These are phyloP conservation scores for Helotiales sp. DNA, from an alignment of 2,329 filamentous ascomycete genomes.

Conservation along the genomic window DNA sequence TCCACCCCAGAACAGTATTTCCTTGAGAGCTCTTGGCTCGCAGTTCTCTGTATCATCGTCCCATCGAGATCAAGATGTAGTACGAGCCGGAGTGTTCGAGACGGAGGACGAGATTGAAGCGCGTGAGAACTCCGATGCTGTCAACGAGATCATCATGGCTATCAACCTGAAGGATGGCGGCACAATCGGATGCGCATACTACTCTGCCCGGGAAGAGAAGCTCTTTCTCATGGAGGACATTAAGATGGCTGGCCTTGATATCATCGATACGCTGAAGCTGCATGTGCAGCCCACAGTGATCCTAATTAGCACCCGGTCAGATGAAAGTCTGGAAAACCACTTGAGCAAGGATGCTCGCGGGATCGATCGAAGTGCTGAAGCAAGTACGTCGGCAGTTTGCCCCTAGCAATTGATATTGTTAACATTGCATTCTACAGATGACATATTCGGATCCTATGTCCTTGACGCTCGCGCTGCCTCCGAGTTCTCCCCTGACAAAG, in stretches of 20 bases:
- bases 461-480: constrained; percentile 71
- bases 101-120: constrained; percentile 42
- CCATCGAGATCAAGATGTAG: constrained; percentile 24
- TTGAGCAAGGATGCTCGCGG: constrained; percentile 41
- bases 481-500: constrained; percentile 74
- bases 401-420: neutral
- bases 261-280: constrained; percentile 65
- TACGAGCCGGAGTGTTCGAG: constrained; percentile 29
- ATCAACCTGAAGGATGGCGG: constrained; percentile 74
- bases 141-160: constrained; percentile 78
- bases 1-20: constrained; percentile 30
- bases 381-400: constrained; percentile 30
- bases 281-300: constrained; percentile 61
- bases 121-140: constrained; percentile 52
- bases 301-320: constrained; percentile 49
- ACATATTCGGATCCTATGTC: constrained; percentile 50
- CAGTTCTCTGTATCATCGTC: constrained; percentile 12
- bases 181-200: constrained; percentile 84
- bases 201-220: constrained; percentile 70
- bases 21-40: constrained; percentile 25
- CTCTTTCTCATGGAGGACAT: constrained; percentile 81
- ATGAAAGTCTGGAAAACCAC: constrained; percentile 42
- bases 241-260: constrained; percentile 68
- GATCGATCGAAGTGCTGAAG: constrained; percentile 33
- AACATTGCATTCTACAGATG: constrained; percentile 39